Conservation (phyloP, 192 early-diverging fungal genomes). For the Rhizophagus sp. region DNA sequence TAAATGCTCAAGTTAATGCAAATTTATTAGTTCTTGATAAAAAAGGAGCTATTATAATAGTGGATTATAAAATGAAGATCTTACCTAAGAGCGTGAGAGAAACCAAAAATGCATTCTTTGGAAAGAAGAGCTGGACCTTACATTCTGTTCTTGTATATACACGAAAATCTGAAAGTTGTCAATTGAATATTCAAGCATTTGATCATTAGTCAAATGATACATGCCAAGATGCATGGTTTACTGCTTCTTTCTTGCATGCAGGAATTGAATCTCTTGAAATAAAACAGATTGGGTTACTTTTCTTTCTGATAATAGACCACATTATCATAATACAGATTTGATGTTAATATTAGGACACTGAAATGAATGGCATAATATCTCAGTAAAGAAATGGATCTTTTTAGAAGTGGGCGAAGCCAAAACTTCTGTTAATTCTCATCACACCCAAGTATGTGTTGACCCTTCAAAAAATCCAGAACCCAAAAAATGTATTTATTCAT, state of each 20-base stretch:
- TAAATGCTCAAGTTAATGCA: neutral
- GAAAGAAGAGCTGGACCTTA: neutral
- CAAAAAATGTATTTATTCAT: too few species aligned
- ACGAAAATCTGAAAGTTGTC: too few species aligned
- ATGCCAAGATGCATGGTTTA: conserved; percentile 4
- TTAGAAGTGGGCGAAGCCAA: too few species aligned
- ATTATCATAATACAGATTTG: neutral
- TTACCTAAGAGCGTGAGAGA: neutral
- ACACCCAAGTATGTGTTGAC: neutral
- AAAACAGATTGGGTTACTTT: too few species aligned
- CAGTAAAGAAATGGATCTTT: too few species aligned
- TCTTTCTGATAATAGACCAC: too few species aligned
- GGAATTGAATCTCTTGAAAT: neutral
- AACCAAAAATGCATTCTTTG: neutral
- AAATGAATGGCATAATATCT: neutral
- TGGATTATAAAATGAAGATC: conserved; percentile 15
- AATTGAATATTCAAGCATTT: neutral
- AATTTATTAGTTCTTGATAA: neutral
- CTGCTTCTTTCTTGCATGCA: neutral
- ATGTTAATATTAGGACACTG: neutral
- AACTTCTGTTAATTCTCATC: too few species aligned
- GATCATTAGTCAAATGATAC: neutral
- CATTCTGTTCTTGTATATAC: neutral
- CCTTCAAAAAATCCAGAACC: too few species aligned
- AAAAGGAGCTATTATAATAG: neutral